Conservation (phyloP, 2,329 filamentous ascomycete species). For the Thermoascus crustaceus region DNA sequence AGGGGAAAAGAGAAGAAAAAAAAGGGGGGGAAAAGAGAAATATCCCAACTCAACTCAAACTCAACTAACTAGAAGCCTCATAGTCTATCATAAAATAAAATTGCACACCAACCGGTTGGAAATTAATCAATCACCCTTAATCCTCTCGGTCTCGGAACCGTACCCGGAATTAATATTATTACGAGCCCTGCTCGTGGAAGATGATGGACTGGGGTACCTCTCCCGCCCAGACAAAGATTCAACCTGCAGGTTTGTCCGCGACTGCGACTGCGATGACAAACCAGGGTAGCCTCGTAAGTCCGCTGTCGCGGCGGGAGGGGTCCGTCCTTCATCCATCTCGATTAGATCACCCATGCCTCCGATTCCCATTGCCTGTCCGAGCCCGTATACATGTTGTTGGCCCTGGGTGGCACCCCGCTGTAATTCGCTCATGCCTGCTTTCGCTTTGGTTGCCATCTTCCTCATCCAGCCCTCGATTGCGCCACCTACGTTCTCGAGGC, state of each 20-base stretch:
- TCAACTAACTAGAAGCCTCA: too few species aligned
- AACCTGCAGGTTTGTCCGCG: constrained; percentile 2
- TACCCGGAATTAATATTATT: too few species aligned
- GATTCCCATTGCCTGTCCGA: constrained; percentile 18
- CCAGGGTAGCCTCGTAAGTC: constrained; percentile 10
- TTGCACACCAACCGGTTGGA: too few species aligned
- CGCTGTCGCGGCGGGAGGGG: too few species aligned
- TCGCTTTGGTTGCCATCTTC: constrained; percentile 56
- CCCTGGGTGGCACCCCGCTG: constrained; percentile 26
- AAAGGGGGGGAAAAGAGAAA: too few species aligned
- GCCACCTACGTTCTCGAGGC: constrained; percentile 74
- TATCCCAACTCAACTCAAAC: too few species aligned
- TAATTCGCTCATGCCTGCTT: constrained; percentile 31
- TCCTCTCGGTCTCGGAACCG: too few species aligned
- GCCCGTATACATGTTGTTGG: constrained; percentile 12
- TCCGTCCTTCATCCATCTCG: constrained; percentile 36
- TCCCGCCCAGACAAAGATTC: constrained; percentile 5
- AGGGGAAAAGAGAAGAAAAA: too few species aligned
- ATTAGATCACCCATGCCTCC: constrained; percentile 35
- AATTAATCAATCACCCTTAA: too few species aligned
- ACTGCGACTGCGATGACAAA: constrained; percentile 8
- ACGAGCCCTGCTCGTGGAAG: constrained; percentile 7
- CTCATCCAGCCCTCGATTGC: constrained; percentile 86
- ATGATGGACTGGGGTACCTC: constrained; percentile 6
- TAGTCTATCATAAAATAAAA: too few species aligned